Evolutionary conservation across 306 rosid species (phyloP).

Genomic region (Astragalus glycyphyllos): DNA sequence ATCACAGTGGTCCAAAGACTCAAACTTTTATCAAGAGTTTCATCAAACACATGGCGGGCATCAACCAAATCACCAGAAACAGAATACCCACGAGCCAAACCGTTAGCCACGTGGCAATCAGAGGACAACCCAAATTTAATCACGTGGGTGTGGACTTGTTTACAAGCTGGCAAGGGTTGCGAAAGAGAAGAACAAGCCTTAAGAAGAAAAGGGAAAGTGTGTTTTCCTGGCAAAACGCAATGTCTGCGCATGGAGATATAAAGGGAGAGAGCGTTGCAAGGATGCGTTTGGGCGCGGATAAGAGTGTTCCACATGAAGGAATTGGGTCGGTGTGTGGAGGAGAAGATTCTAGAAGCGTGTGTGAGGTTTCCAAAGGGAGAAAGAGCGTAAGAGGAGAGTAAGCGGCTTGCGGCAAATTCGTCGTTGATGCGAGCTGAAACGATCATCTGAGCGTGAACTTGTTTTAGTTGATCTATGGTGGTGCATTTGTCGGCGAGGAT

Average conservation of each 20-base stretch:
- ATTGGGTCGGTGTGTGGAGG: slow-evolving; percentile 38
- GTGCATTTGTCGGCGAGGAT: slow-evolving; percentile 47
- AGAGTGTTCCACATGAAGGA: slow-evolving; percentile 61
- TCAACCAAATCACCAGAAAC: slow-evolving; percentile 40
- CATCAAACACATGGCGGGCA: slow-evolving; percentile 51
- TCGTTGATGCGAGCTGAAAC: slow-evolving; percentile 47
- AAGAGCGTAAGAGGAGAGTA: slow-evolving; percentile 48
- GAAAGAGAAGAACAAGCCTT: slow-evolving; percentile 46
- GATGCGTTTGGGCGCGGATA: slow-evolving; percentile 50
- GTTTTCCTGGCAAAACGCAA: slow-evolving; percentile 48
- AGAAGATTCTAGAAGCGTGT: slow-evolving; percentile 50
- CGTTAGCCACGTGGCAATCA: slow-evolving; percentile 50
- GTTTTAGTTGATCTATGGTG: slow-evolving; percentile 45
- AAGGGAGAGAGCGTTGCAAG: slow-evolving; percentile 41
- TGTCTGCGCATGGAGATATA: slow-evolving; percentile 48
- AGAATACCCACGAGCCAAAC: slow-evolving; percentile 47
- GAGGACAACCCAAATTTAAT: slow-evolving; percentile 48
- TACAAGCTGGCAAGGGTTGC: slow-evolving; percentile 33
- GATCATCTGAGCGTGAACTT: slow-evolving; percentile 54
- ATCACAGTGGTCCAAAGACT: slow-evolving; percentile 56
- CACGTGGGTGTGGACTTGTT: slow-evolving; percentile 52
- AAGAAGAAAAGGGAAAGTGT: slow-evolving; percentile 61
- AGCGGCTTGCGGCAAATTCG: slow-evolving; percentile 50
- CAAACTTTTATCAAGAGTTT: slow-evolving; percentile 30
- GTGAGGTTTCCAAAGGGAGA: slow-evolving; percentile 45